Evolutionary conservation across 2,329 filamentous ascomycete species (phyloP).

Genomic region (Chalaropsis thielavioides): DNA sequence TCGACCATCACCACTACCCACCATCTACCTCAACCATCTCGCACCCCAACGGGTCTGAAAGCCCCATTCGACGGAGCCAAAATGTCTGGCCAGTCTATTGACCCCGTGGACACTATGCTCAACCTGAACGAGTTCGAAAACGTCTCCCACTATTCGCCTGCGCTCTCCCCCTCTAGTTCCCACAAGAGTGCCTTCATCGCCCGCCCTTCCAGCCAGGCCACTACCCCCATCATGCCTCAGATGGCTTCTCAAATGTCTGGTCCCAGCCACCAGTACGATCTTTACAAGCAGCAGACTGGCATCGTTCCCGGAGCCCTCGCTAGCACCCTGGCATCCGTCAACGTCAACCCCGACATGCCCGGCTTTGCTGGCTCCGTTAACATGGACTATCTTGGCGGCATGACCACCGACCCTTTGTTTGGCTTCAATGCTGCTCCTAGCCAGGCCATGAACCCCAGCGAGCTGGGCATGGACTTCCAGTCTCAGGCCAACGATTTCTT

Average conservation of each 20-base stretch:
- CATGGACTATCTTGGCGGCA: constrained; percentile 40
- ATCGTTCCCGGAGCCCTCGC: constrained; percentile 73
- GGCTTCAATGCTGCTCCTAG: constrained; percentile 59
- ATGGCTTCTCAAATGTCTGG: constrained; percentile 48
- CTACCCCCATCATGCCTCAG: constrained; percentile 40
- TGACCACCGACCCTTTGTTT: constrained; percentile 50
- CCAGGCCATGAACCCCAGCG: constrained; percentile 43
- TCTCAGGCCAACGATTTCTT: constrained; percentile 46
- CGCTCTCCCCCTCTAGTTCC: constrained; percentile 39
- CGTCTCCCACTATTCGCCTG: constrained; percentile 44
- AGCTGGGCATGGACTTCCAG: constrained; percentile 50
- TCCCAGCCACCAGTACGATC: constrained; percentile 88
- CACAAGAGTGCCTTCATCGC: constrained; percentile 39
- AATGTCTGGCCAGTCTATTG: constrained; percentile 31
- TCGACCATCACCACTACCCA: too few relatives aligned
- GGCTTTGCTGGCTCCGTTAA: constrained; percentile 38
- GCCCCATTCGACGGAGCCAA: not conserved
- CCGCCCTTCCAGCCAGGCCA: constrained; percentile 37
- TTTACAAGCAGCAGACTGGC: constrained; percentile 90
- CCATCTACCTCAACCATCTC: not conserved
- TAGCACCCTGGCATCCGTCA: constrained; percentile 59
- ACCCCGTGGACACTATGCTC: constrained; percentile 43
- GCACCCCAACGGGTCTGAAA: not conserved
- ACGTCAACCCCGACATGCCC: constrained; percentile 43
- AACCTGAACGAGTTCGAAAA: constrained; percentile 51